Conservation (phyloP, 2,329 filamentous ascomycete genomes). For the Phoma sp. region DNA sequence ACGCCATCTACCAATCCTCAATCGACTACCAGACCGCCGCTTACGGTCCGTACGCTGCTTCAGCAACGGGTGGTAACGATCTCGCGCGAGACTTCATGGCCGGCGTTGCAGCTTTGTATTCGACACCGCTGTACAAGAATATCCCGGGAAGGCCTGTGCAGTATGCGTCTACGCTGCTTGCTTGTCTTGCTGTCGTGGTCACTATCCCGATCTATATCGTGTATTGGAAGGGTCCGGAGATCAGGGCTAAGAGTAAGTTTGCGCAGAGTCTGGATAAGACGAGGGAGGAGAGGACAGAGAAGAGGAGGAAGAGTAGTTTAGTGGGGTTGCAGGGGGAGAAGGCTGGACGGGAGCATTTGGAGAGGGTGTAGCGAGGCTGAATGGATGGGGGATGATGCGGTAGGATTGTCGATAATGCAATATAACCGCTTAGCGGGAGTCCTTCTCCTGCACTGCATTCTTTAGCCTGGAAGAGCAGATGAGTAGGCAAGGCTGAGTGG, state of each 20-base stretch:
- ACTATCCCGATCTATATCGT: conserved; percentile 63
- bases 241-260: conserved; percentile 61
- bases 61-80: conserved; percentile 78
- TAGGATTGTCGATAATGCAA: no score
- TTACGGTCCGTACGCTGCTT: conserved; percentile 75
- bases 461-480: neutral
- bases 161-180: conserved; percentile 63
- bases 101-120: conserved; percentile 73
- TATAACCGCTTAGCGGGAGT: no score
- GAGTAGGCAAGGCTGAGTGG: neutral
- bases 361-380: conserved; percentile 3
- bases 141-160: conserved; percentile 55
- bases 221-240: conserved; percentile 63
- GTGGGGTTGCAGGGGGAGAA: conserved; percentile 17
- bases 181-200: conserved; percentile 58
- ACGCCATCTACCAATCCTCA: conserved; percentile 76
- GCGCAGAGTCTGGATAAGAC: conserved; percentile 54
- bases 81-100: conserved; percentile 77
- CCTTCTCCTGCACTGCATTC: neutral
- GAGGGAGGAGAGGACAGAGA: conserved; percentile 36
- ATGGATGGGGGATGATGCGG: no score
- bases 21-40: conserved; percentile 80
- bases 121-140: conserved; percentile 59
- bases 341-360: conserved; percentile 10
- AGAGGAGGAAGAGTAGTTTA: conserved; percentile 37